Conservation (phyloP, 2,329 filamentous ascomycete genomes). For the Phaeosphaeriaceae sp. region DNA sequence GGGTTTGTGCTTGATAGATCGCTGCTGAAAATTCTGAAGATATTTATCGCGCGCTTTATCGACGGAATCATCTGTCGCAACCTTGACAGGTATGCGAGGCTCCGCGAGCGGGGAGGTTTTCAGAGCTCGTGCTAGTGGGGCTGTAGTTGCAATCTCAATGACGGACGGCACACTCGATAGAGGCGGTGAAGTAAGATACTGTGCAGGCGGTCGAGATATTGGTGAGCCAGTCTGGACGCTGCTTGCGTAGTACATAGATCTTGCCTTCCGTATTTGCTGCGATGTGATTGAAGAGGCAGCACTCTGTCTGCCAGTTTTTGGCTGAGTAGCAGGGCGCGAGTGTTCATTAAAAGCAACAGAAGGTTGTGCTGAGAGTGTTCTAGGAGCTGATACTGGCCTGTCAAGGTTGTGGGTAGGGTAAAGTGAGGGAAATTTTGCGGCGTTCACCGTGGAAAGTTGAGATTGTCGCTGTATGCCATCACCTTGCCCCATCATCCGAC, state of each 20-base stretch:
- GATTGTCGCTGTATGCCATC: slow-evolving; percentile 16
- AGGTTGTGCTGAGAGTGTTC: slow-evolving; percentile 27
- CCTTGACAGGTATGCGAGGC: slow-evolving; percentile 33
- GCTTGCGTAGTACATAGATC: slow-evolving; percentile 49
- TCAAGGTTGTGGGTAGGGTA: slow-evolving; percentile 19
- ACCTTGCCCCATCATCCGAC: slow-evolving; percentile 16
- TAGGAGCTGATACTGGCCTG: slow-evolving; percentile 10
- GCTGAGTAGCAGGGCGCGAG: slow-evolving; percentile 32
- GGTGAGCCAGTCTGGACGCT: slow-evolving; percentile 47
- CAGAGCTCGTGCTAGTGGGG: slow-evolving; percentile 9
- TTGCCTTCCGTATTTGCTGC: slow-evolving; percentile 47
- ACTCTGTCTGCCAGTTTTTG: slow-evolving; percentile 28
- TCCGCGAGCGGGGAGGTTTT: slow-evolving; percentile 27
- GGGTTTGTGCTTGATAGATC: slow-evolving; percentile 49
- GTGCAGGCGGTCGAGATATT: slow-evolving; percentile 40
- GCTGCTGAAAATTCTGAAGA: slow-evolving; percentile 51
- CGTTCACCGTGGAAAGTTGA: slow-evolving; percentile 14
- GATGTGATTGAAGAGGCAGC: slow-evolving; percentile 35
- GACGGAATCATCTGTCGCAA: slow-evolving; percentile 34
- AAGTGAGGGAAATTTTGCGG: slow-evolving; percentile 30
- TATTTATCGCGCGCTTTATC: slow-evolving; percentile 48
- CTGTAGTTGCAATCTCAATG: slow-evolving; percentile 6
- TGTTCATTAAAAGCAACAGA: slow-evolving; percentile 32
- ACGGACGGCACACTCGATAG: slow-evolving; percentile 4
- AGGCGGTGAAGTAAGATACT: slow-evolving; percentile 39